Evolutionary conservation across 2,329 filamentous ascomycete species (phyloP), one percentile per base, ranked within the genome.

Genomic region (Penicillium sp.): DNA sequence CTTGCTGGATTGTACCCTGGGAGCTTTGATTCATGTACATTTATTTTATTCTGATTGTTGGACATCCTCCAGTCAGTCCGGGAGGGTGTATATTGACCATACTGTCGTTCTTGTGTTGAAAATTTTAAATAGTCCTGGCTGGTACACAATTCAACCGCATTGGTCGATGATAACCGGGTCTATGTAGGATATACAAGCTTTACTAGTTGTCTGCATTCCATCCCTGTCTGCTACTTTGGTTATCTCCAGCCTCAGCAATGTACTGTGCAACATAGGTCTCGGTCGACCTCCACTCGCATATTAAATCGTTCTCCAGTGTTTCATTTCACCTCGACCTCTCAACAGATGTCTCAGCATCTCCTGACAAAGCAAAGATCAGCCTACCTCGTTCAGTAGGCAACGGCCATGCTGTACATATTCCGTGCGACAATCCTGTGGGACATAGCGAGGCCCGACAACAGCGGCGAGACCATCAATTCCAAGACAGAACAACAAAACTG

Each of bases 1-100:
- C n/a, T 55, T 27, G 46, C 37, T 62, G 56, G 48, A 48, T 57
- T 50, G 38, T 47, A 40, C 31, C 25, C 33, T 50, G 17, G 59
- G 49, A 38, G 21, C 47, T 54, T 60, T 38, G 23, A 52, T 64
- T 64, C 61, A 38, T 63, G 61, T 63, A 63, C 45, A 62, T 65
- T 51, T 38, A 51, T 58, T 60, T 55, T 33, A 5, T 54, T 50
- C 54, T 47, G 40, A 23, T 33, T 54, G 31, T 53, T 53, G 43
- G 38, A 51, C 54, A 41, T 47, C 38, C 47, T 53, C 56, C 43
- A 43, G 17, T 57, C 54, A 50, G 54, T 48, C 12, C 21, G 21
- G 54, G 51, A 50, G 25, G 45, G 27, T 56, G 42, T 50, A 38
- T 45, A 46, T 54, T 54, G 54, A 53, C 43, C n/a, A 50, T 62